These are phyloP conservation scores for Ophiostoma montium DNA, from an alignment of 2,329 filamentous ascomycete species.

Conservation along the genomic window DNA sequence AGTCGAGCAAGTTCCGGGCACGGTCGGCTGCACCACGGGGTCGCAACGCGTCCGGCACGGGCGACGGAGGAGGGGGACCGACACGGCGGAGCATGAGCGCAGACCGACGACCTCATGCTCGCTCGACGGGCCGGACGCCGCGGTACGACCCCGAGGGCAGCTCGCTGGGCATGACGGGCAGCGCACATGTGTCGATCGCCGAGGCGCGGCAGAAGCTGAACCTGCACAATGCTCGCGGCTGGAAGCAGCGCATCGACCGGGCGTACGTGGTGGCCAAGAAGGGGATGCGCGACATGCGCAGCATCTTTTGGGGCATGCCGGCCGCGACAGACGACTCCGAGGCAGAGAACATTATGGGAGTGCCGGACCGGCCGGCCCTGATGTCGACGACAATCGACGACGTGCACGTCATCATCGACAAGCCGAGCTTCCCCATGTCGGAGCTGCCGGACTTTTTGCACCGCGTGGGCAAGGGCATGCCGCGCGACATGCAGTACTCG, in stretches of 20 bases:
- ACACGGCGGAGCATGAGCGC: too few species aligned
- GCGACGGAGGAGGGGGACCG: background rate
- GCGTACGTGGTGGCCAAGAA: constrained; percentile 54
- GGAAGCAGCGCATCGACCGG: constrained; percentile 80
- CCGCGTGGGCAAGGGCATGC: constrained; percentile 92
- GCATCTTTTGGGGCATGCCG: constrained; percentile 69
- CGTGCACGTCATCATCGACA: constrained; percentile 73
- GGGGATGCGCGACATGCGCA: constrained; percentile 65
- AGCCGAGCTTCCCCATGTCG: constrained; percentile 75
- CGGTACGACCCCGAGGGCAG: constrained; percentile 72
- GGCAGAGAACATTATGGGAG: constrained; percentile 69
- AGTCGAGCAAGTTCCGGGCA: constrained; percentile 37
- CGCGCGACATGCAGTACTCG: constrained; percentile 77
- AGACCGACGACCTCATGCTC: constrained; percentile 27
- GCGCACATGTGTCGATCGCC: constrained; percentile 56
- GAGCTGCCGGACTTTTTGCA: constrained; percentile 77
- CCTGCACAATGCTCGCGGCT: constrained; percentile 72
- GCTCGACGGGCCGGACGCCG: constrained; percentile 31
- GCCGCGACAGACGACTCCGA: constrained; percentile 70
- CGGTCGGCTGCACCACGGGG: constrained; percentile 22
- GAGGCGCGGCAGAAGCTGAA: constrained; percentile 66
- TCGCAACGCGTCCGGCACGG: background rate
- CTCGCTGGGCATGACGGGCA: constrained; percentile 52
- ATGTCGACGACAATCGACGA: constrained; percentile 73
- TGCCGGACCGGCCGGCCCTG: constrained; percentile 72